A percentile compares a stretch with the other conserved stretches of the same genome.
Evolutionary conservation across 208 protist species (phyloP).

Genomic region (Acanthamoeba triangularis): DNA sequence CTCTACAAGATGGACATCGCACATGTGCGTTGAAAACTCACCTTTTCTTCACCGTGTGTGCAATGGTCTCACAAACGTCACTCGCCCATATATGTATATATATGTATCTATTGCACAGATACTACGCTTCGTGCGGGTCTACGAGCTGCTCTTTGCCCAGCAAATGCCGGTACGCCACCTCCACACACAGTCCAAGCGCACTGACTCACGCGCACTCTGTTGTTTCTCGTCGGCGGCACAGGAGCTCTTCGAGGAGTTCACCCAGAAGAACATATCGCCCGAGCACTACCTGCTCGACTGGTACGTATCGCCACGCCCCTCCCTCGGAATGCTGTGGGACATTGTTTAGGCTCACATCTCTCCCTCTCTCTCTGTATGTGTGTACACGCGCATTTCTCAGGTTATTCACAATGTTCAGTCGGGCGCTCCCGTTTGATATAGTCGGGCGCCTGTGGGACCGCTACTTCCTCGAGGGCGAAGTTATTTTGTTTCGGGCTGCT

Average conservation of each 20-base stretch:
- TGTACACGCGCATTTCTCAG: not conserved
- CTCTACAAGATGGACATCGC: constrained; percentile 51
- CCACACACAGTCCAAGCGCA: not conserved
- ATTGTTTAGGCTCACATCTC: not conserved
- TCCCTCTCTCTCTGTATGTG: not conserved
- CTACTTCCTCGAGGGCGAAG: constrained; percentile 24
- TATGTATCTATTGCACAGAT: not conserved
- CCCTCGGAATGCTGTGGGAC: not conserved
- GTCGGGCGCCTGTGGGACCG: constrained; percentile 1
- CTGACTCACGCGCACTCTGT: not conserved
- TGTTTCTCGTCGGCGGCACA: not conserved
- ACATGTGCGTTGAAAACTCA: not conserved
- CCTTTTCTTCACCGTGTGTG: not conserved
- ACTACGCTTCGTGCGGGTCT: constrained; percentile 1
- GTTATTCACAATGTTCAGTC: constrained; percentile 22
- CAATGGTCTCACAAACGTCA: not conserved
- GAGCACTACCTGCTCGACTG: constrained; percentile 41
- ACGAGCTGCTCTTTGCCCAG: constrained; percentile 21
- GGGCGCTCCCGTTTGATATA: not conserved
- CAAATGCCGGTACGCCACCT: not conserved
- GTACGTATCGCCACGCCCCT: not conserved
- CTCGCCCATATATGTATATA: not conserved
- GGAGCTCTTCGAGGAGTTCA: constrained; percentile 1
- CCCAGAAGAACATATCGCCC: constrained; percentile 34
- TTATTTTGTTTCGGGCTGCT: not conserved